Percentiles rank a stretch among this genome's conserved stretches.
These are phyloP conservation scores for Trifolium subterraneum DNA, from an alignment of 306 rosid genomes.

Conservation along the genomic window DNA sequence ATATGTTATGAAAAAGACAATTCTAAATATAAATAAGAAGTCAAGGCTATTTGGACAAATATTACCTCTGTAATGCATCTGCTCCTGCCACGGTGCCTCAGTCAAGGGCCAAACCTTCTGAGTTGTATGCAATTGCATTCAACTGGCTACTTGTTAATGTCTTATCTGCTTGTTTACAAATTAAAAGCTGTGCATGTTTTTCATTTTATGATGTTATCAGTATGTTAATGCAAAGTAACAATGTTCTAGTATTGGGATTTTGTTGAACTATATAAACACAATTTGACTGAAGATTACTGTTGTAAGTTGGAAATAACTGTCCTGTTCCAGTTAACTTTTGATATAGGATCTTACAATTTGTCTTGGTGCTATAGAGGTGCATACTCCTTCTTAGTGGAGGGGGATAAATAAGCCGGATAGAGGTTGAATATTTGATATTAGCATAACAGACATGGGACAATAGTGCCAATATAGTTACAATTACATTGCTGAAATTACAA, in stretches of 20 bases:
- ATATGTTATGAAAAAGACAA: slow-evolving; percentile 20
- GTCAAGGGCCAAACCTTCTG: slow-evolving; percentile 14
- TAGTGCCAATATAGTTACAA: background rate
- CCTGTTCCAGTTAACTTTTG: background rate
- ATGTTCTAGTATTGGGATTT: slow-evolving; percentile 2
- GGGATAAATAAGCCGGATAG: background rate
- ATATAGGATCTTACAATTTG: slow-evolving; percentile 10
- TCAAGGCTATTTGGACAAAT: slow-evolving; percentile 10
- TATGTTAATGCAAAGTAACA: slow-evolving; percentile 13
- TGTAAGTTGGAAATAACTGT: slow-evolving; percentile 6
- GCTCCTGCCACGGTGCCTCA: slow-evolving; percentile 11
- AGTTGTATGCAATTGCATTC: slow-evolving; percentile 1
- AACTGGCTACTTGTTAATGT: slow-evolving; percentile 3
- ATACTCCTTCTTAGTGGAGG: background rate
- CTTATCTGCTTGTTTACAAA: background rate
- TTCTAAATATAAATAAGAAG: slow-evolving; percentile 6
- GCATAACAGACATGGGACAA: background rate
- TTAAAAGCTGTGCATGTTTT: background rate
- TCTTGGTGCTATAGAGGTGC: background rate
- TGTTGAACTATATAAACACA: background rate
- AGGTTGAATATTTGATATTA: background rate
- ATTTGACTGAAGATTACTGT: background rate
- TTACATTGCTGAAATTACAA: slow-evolving; percentile 6
- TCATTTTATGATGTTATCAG: background rate
- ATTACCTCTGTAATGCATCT: slow-evolving; percentile 8